Conservation (phyloP, 2,329 filamentous ascomycete species). For the Arthrobotrys iridis region DNA sequence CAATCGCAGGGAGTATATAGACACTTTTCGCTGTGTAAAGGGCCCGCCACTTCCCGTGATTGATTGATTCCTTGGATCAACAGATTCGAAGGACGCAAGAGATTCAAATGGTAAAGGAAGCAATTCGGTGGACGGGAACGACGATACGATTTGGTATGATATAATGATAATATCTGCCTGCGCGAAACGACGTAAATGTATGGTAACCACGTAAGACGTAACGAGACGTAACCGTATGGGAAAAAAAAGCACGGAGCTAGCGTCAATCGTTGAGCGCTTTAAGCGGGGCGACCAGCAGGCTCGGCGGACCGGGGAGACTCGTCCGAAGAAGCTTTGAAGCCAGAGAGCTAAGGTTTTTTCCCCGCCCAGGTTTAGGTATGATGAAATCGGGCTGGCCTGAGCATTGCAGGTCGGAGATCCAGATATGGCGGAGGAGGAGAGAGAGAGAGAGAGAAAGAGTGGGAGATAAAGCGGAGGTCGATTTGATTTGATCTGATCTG, state of each 20-base stretch:
- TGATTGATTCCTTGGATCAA: no score
- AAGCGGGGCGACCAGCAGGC: background rate
- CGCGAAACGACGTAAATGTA: no score
- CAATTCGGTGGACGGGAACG: background rate
- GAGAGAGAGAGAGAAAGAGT: background rate
- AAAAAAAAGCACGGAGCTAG: no score
- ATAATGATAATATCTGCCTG: no score
- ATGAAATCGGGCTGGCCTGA: background rate
- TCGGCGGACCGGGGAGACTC: constrained; percentile 17
- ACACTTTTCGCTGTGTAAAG: no score
- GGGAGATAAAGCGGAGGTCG: no score
- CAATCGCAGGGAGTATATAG: no score
- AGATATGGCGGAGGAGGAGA: background rate
- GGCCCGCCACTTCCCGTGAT: no score
- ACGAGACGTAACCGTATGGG: background rate
- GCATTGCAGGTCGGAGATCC: background rate
- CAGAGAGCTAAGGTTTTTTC: constrained; percentile 1
- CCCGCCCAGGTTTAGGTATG: background rate
- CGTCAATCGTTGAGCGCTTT: constrained; percentile 5
- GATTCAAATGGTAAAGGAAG: no score
- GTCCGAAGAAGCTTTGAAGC: background rate
- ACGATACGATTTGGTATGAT: no score
- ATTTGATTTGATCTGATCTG: no score
- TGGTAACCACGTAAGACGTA: background rate
- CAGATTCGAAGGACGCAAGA: no score